Percentiles rank a stretch among this genome's conserved stretches.
phyloP scores from a whole-genome alignment of 306 rosid genomes.

The Quercus robur region DNA sequence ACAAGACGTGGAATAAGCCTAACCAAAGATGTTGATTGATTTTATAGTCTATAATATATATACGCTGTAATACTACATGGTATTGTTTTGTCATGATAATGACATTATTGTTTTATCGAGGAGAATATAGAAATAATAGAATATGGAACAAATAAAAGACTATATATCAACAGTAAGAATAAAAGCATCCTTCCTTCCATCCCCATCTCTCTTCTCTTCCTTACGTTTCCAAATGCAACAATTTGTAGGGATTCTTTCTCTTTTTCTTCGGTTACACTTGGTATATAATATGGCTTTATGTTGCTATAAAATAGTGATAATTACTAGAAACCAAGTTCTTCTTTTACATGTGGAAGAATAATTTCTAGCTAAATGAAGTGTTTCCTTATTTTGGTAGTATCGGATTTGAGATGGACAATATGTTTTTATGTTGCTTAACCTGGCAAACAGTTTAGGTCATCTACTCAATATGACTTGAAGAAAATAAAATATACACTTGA shows the following conservation, averaged over 20 bases:
- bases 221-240: not conserved
- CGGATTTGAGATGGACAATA: too few relatives aligned
- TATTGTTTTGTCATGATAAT: conserved; percentile 2
- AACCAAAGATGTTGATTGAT: too few relatives aligned
- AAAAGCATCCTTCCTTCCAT: too few relatives aligned
- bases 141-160: not conserved
- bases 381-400: too few relatives aligned
- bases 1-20: not conserved
- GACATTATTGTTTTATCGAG: conserved; percentile 10
- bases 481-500: too few relatives aligned
- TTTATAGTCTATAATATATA: not conserved
- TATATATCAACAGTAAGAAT: not conserved
- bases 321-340: too few relatives aligned
- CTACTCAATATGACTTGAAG: too few relatives aligned
- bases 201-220: not conserved
- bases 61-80: not conserved
- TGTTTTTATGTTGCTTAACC: too few relatives aligned
- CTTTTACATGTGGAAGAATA: too few relatives aligned
- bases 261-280: not conserved
- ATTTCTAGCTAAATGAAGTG: too few relatives aligned
- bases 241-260: not conserved
- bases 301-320: too few relatives aligned
- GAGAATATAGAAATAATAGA: not conserved
- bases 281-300: not conserved
- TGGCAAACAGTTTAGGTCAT: too few relatives aligned